Base-by-base conservation (phyloP, 164 flowering plant genomes). In the Piper betle region DNA sequence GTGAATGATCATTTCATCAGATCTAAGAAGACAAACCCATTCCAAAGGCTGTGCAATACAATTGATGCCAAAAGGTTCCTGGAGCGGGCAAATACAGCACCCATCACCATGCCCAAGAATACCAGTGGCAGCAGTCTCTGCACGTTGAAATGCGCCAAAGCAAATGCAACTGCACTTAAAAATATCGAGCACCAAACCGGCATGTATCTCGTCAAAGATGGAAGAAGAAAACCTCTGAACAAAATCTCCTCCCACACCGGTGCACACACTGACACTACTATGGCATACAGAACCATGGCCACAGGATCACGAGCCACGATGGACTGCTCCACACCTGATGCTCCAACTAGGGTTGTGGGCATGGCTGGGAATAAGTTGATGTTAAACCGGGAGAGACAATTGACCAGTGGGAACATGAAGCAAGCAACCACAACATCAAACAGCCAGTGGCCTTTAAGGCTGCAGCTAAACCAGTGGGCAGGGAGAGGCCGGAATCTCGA, bases 241-340 rank as follows among this genome's bases (percentile, higher is more conserved):
- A 93, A 85, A 11, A 93, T 81, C 77, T 93, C 98, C 72, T 93
- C 98, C 98, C 98, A 89, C 10, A 89, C 67, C 2, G 97, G 98
- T 39, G 98, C 97, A 67, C 98, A 93, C 8, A 93, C 83, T 8
- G 93, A 76, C 57, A 93, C 94, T 17, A 93, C 97, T 15, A 85
- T 52, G 10, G 83, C 95, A 66, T 93, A 93, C 3, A 93, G 74
- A 13, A 78, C 85, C 98, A 93, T 93, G 12, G 98, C 98, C 52
- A 93, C 86, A 1, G 96, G 98, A 66, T 93, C 98, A 11, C 94
- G 78, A 4, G 97, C 97, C 71, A 85, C 60, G 57, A 93, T 90
- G 37, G 98, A 93, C 72, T 87, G 96, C 75, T 93, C 98, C 19
- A 93, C 96, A 37, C 87, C 84, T 4, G 97, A 90, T 39, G 85